phyloP scores from a whole-genome alignment of 495 filamentous ascomycete species.

The Monascus purpureus region DNA sequence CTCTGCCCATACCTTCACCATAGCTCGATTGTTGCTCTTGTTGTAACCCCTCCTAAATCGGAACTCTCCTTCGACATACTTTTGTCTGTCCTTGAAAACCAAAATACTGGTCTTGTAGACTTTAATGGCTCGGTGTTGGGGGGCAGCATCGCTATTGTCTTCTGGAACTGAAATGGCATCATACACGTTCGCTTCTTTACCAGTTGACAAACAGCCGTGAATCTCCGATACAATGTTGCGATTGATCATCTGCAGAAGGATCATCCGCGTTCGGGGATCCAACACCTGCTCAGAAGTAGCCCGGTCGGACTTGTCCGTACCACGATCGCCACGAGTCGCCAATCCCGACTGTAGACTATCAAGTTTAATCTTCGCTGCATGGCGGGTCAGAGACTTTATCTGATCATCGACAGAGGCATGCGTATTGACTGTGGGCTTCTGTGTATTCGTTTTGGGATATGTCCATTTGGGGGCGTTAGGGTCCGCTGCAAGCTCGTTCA shows the following conservation, averaged over 20 bases:
- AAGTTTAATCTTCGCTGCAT: constrained; percentile 80
- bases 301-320: constrained; percentile 71
- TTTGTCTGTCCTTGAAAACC: constrained; percentile 92
- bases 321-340: constrained; percentile 33
- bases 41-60: constrained; percentile 71
- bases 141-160: constrained; percentile 24
- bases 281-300: constrained; percentile 89
- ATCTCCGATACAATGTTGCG: constrained; percentile 66
- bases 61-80: constrained; percentile 87
- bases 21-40: constrained; percentile 81
- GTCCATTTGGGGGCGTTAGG: constrained; percentile 40
- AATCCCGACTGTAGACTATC: constrained; percentile 47
- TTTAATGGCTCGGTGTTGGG: constrained; percentile 72
- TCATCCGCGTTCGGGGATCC: constrained; percentile 88
- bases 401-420: constrained; percentile 73
- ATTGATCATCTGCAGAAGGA: constrained; percentile 90
- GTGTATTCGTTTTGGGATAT: constrained; percentile 62
- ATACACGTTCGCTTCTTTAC: constrained; percentile 97
- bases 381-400: constrained; percentile 63
- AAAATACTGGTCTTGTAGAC: constrained; percentile 96
- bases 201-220: constrained; percentile 84
- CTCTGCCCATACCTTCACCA: constrained; percentile 97
- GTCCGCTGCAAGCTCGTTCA: constrained; percentile 44
- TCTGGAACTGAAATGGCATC: constrained; percentile 48
- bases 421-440: constrained; percentile 74